Evolutionary conservation across 169 alveolate genomes (phyloP), one percentile per base, ranked within the genome.

Genomic region (Neospora caninum): DNA sequence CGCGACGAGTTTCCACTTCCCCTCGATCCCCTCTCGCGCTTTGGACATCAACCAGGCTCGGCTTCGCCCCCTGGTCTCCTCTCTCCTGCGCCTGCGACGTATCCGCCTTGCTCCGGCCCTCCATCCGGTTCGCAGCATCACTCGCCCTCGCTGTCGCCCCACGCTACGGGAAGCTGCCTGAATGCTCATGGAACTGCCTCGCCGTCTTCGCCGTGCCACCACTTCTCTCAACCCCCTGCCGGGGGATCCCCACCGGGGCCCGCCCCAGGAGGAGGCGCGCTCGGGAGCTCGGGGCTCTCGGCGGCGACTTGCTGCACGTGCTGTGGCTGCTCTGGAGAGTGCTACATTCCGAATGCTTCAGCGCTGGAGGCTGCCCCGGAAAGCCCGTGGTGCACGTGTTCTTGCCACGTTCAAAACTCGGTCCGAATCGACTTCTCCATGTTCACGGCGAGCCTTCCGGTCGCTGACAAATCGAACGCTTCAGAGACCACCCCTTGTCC

Each of bases 341-440:
- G 86, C 45, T 78, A 78, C 45, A n/a, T 78, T n/a, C 86, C 86
- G 49, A 78, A n/a, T 22, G 86, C 86, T 4, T 78, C 86, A 1
- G 86, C 86, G 18, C 45, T 78, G 45, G 86, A 78, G 45, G 86
- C 86, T 7, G 9, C 86, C 9, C 49, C 86, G 49, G 86, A 78
- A 25, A 78, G 45, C 86, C 27, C 86, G n/a, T 78, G 86, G 86
- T 78, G 86, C 27, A n/a, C 42, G 1, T 78, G 86, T 38, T 16
- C 49, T 43, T 78, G 86, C 42, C 86, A 78, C 45, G n/a, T 64
- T 6, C 73, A 64, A 27, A 64, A 64, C 73, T 9, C 73, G 73
- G 31, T 64, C 31, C 25, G n/a, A 64, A 64, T 64, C 73, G 73
- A 64, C 20, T 1, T 64, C 34, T 64, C 34, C 20, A 22, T 27